Percentiles rank a stretch among this genome's conserved stretches.
Conservation (phyloP, 2,329 filamentous ascomycete genomes). For the Hypoxylon sp. region DNA sequence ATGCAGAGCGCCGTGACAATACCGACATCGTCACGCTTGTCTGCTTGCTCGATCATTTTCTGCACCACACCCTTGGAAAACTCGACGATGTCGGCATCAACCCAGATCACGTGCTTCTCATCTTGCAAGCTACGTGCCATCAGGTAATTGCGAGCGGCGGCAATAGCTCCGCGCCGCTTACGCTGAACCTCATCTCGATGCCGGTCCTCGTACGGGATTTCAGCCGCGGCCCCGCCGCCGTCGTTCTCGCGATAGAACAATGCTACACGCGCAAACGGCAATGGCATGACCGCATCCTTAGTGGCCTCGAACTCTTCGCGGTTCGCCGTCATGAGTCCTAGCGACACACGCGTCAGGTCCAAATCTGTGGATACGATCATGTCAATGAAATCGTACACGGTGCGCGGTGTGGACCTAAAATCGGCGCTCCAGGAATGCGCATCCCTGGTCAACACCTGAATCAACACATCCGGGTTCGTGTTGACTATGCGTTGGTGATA, state of each 20-base stretch:
- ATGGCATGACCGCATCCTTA: constrained; percentile 39
- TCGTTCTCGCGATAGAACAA: constrained; percentile 45
- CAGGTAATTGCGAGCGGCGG: constrained; percentile 53
- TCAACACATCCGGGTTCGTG: constrained; percentile 45
- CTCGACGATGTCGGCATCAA: constrained; percentile 56
- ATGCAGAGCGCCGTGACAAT: constrained; percentile 53
- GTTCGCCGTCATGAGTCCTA: constrained; percentile 50
- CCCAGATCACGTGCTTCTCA: constrained; percentile 54
- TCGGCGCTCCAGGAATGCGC: constrained; percentile 48
- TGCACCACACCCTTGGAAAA: constrained; percentile 51
- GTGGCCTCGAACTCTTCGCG: constrained; percentile 46
- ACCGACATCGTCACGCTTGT: constrained; percentile 47
- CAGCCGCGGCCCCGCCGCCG: constrained; percentile 25
- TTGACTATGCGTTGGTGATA: constrained; percentile 46
- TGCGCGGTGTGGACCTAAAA: constrained; percentile 48
- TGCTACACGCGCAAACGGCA: constrained; percentile 48
- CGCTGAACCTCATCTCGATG: constrained; percentile 46
- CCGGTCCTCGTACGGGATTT: constrained; percentile 44
- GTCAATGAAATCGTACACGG: constrained; percentile 51
- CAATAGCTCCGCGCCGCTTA: constrained; percentile 48
- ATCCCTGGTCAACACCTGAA: constrained; percentile 49
- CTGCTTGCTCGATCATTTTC: constrained; percentile 51
- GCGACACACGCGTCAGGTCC: constrained; percentile 45
- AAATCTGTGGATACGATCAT: constrained; percentile 48
- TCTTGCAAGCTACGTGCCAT: constrained; percentile 51